phyloP scores from a whole-genome alignment of 257 asterid species.

The Fraxinus quadrangulata region DNA sequence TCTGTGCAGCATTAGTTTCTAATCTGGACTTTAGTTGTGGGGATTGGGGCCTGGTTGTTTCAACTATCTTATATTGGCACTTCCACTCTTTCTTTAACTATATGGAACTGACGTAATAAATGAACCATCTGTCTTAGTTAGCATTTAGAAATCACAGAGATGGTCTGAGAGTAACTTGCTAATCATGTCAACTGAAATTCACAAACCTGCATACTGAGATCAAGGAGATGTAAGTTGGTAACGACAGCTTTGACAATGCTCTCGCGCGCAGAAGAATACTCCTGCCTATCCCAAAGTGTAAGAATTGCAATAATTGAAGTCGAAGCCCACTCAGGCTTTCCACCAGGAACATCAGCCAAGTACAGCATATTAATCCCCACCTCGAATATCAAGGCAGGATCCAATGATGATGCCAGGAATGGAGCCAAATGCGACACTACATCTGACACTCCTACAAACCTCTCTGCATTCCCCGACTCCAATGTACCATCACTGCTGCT shows the following conservation, averaged over 20 bases:
- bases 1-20: neutral
- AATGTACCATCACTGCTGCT: conserved; percentile 30
- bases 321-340: conserved; percentile 96
- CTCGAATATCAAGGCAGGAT: conserved; percentile 84
- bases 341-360: conserved; percentile 94
- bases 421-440: conserved; percentile 90
- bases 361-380: conserved; percentile 89
- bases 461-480: conserved; percentile 60
- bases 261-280: conserved; percentile 87
- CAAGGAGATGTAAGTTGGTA: conserved; percentile 83
- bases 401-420: conserved; percentile 77
- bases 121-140: neutral
- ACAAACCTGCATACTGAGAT: conserved; percentile 88
- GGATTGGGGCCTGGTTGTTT: neutral
- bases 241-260: conserved; percentile 92
- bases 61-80: neutral
- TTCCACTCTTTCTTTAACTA: neutral
- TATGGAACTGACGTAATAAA: neutral
- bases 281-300: conserved; percentile 94
- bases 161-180: conserved; percentile 1
- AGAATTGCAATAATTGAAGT: conserved; percentile 78
- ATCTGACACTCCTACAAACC: conserved; percentile 79
- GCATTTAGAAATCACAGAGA: conserved; percentile 5
- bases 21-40: neutral
- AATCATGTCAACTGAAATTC: conserved; percentile 14